Conservation (phyloP, 2,329 filamentous ascomycete species). For the Epichloe amarillans region DNA sequence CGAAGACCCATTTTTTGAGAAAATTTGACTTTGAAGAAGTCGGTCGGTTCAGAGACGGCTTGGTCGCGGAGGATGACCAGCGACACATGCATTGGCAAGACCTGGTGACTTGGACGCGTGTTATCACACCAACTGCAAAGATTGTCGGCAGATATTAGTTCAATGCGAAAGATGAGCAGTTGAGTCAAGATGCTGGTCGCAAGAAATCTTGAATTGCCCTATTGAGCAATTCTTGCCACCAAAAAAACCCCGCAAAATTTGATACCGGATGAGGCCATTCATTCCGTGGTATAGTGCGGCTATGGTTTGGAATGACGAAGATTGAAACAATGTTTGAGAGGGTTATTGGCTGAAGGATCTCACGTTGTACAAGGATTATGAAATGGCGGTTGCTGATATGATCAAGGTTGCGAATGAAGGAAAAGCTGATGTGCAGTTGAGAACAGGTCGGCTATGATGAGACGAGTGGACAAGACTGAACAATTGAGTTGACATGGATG, state of each 20-base stretch:
- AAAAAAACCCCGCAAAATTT: background rate
- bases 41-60: conserved; percentile 12
- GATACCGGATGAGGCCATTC: background rate
- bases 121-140: conserved; percentile 5
- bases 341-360: background rate
- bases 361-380: background rate
- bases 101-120: conserved; percentile 17
- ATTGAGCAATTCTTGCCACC: background rate
- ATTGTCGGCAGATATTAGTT: background rate
- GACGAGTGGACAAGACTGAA: background rate
- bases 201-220: background rate
- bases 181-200: background rate
- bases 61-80: conserved; percentile 8
- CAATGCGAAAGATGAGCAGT: background rate
- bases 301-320: background rate
- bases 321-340: background rate
- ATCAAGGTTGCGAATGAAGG: background rate
- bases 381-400: background rate
- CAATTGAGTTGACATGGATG: background rate
- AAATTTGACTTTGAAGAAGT: conserved; percentile 19
- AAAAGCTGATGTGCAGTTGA: background rate
- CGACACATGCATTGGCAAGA: conserved; percentile 17
- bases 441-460: background rate
- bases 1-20: conserved; percentile 13
- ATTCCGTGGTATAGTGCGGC: background rate